phyloP scores from a whole-genome alignment of 139 green algal species.

The Coccomyxa sp. region DNA sequence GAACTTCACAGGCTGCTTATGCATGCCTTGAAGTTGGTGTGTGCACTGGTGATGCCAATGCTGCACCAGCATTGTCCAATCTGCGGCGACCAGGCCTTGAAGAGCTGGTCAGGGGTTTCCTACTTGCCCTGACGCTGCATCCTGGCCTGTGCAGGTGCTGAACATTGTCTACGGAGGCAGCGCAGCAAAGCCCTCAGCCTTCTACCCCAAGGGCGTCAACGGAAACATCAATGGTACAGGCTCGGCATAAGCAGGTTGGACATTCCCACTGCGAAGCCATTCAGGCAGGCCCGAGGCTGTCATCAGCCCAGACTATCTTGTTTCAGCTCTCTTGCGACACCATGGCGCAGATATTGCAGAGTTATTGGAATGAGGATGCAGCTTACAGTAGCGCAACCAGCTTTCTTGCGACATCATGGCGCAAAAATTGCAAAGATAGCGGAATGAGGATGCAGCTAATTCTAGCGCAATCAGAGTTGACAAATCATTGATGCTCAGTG shows the following conservation, averaged over 20 bases:
- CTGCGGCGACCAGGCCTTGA: neutral
- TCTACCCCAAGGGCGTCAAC: neutral
- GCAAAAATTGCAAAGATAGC: neutral
- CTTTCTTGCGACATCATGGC: neutral
- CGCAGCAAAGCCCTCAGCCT: neutral
- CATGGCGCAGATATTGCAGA: no score
- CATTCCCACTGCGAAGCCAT: neutral
- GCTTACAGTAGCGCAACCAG: no score
- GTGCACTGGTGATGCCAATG: neutral
- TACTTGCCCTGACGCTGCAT: neutral
- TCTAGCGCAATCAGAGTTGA: neutral
- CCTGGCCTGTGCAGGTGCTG: neutral
- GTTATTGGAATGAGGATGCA: no score
- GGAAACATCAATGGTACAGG: constrained; percentile 2
- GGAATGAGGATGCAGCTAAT: neutral
- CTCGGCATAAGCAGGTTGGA: neutral
- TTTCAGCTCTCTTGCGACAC: neutral
- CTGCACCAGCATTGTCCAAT: neutral
- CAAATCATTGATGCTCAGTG: no score
- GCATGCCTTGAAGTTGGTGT: neutral
- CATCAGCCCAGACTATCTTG: neutral
- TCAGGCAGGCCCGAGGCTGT: neutral
- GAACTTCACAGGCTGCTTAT: neutral
- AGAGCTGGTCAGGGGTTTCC: neutral
- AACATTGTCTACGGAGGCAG: neutral